These are phyloP conservation scores for Periglandula ipomoeae DNA, from an alignment of 2,329 filamentous ascomycete genomes.

Conservation along the genomic window DNA sequence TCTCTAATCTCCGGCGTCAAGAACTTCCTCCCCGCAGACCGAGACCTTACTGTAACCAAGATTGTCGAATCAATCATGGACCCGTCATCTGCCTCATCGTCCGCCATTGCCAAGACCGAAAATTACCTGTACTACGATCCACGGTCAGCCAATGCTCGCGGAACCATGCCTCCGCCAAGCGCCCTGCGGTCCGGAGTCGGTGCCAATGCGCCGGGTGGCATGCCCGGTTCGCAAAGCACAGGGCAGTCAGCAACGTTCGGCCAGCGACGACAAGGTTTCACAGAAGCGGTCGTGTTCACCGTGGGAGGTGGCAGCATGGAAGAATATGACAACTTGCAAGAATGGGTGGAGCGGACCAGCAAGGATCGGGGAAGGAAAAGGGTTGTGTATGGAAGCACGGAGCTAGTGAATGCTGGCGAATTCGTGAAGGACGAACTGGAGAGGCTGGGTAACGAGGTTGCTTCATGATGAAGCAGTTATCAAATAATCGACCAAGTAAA, in stretches of 20 bases:
- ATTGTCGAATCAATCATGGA: slow-evolving; percentile 99
- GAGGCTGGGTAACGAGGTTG: slow-evolving; percentile 49
- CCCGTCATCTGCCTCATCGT: slow-evolving; percentile 77
- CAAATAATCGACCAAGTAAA: neutral
- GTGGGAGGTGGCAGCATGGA: slow-evolving; percentile 97
- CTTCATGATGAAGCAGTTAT: slow-evolving; percentile 16
- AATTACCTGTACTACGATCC: slow-evolving; percentile 97
- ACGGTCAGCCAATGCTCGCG: slow-evolving; percentile 82
- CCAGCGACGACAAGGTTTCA: slow-evolving; percentile 80
- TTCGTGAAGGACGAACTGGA: slow-evolving; percentile 57
- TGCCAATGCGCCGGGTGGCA: slow-evolving; percentile 35
- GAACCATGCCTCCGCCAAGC: slow-evolving; percentile 78
- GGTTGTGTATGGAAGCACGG: slow-evolving; percentile 92
- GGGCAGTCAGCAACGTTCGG: slow-evolving; percentile 82
- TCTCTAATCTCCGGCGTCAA: slow-evolving; percentile 93
- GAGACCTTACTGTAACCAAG: slow-evolving; percentile 92
- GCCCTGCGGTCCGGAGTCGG: slow-evolving; percentile 38
- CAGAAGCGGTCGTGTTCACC: slow-evolving; percentile 86
- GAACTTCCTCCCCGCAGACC: slow-evolving; percentile 93
- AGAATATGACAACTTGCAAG: slow-evolving; percentile 93
- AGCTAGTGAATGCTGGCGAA: slow-evolving; percentile 60
- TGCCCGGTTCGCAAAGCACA: slow-evolving; percentile 39
- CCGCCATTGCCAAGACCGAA: slow-evolving; percentile 91
- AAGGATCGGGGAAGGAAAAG: slow-evolving; percentile 61
- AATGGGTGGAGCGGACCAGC: slow-evolving; percentile 78